Evolutionary conservation across 2,329 filamentous ascomycete genomes (phyloP).

Genomic region (Cercospora zeae-maydis): DNA sequence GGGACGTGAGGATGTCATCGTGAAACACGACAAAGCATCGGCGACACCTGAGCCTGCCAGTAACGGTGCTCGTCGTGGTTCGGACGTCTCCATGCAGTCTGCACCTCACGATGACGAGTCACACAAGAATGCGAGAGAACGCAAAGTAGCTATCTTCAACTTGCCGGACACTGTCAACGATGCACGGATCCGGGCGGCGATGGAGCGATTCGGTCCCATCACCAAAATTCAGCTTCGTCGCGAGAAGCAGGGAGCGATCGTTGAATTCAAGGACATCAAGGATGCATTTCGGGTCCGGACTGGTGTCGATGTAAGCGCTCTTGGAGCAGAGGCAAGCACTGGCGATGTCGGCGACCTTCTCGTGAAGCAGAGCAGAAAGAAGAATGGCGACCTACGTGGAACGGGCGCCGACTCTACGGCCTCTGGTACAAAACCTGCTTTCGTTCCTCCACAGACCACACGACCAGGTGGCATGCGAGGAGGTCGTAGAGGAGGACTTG

Average conservation of each 20-base stretch:
- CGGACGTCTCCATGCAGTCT: slow-evolving; percentile 32
- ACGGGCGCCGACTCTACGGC: slow-evolving; percentile 33
- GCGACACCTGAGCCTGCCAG: slow-evolving; percentile 27
- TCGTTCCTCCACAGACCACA: slow-evolving; percentile 34
- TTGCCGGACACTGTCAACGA: slow-evolving; percentile 92
- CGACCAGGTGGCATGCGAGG: slow-evolving; percentile 46
- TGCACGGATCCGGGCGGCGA: slow-evolving; percentile 69
- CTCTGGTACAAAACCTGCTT: slow-evolving; percentile 22
- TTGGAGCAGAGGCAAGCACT: slow-evolving; percentile 41
- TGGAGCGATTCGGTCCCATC: slow-evolving; percentile 67
- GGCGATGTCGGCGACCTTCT: slow-evolving; percentile 54
- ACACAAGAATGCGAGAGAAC: slow-evolving; percentile 44
- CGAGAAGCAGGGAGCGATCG: slow-evolving; percentile 76
- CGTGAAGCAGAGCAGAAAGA: slow-evolving; percentile 39
- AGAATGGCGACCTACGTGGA: slow-evolving; percentile 22
- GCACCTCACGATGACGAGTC: slow-evolving; percentile 22
- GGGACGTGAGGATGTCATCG: slow-evolving; percentile 31
- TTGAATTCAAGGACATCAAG: slow-evolving; percentile 71
- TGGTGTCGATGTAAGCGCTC: slow-evolving; percentile 40
- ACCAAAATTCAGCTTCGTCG: slow-evolving; percentile 76
- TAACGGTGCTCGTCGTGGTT: slow-evolving; percentile 27
- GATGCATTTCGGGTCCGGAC: slow-evolving; percentile 68
- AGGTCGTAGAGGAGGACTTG: slow-evolving; percentile 47
- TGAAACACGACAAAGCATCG: slow-evolving; percentile 27
- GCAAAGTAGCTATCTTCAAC: slow-evolving; percentile 77